Percentiles rank a stretch among this genome's conserved stretches.
Conservation (phyloP, 768 basidiomycete species). For the Podaxis mareebaensis region DNA sequence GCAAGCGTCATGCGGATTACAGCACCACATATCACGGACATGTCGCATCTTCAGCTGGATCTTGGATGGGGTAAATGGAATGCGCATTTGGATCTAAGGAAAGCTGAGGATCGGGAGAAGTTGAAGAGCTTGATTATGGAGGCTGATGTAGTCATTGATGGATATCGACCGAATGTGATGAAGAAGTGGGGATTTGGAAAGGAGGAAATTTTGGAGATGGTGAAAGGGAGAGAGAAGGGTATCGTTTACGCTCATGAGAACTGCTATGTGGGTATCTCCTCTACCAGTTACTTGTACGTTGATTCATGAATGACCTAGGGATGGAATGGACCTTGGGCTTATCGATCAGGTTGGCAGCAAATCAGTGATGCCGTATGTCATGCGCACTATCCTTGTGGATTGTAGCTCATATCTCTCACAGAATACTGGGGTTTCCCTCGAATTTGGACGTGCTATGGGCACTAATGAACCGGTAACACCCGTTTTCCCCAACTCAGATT, state of each 20-base stretch:
- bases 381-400: not conserved
- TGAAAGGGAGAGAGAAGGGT: conserved; percentile 23
- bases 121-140: conserved; percentile 24
- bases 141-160: conserved; percentile 29
- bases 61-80: conserved; percentile 30
- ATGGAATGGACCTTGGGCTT: conserved; percentile 27
- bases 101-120: conserved; percentile 19
- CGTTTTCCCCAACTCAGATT: conserved; percentile 24
- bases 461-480: conserved; percentile 24
- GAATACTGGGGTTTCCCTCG: conserved; percentile 23
- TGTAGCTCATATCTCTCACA: not conserved
- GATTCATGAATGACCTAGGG: conserved; percentile 15
- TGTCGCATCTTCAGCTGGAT: conserved; percentile 21
- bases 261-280: conserved; percentile 22
- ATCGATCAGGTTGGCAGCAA: conserved; percentile 26
- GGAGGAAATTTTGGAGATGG: conserved; percentile 26
- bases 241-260: conserved; percentile 29
- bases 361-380: conserved; percentile 25
- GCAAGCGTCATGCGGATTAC: conserved; percentile 31
- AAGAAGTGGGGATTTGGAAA: conserved; percentile 30
- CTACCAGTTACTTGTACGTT: not conserved
- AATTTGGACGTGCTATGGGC: conserved; percentile 24
- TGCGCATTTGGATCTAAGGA: conserved; percentile 26
- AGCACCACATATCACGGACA: conserved; percentile 27
- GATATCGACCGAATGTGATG: conserved; percentile 30